A percentile compares a stretch with the other conserved stretches of the same genome.
Conservation (phyloP, 2,329 filamentous ascomycete species). For the Penicillium sp. region DNA sequence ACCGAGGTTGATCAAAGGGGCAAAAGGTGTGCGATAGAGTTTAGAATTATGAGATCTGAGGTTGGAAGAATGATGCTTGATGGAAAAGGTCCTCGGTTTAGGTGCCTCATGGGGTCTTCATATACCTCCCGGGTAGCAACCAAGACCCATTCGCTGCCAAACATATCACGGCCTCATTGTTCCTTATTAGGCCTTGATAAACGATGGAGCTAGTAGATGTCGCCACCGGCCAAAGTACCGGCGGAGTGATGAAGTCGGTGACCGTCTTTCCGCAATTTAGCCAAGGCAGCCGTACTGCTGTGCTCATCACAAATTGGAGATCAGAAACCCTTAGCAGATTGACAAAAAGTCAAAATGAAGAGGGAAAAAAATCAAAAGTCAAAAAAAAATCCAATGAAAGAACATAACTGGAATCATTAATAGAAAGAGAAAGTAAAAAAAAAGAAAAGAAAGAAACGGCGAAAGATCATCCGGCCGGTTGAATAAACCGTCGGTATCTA, state of each 20-base stretch:
- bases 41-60: neutral
- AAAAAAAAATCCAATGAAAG: neutral
- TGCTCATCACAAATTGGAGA: constrained; percentile 16
- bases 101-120: constrained; percentile 25
- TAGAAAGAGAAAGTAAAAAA: constrained; percentile 8
- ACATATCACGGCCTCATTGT: constrained; percentile 18
- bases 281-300: constrained; percentile 22
- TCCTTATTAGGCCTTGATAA: constrained; percentile 15
- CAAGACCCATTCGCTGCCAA: constrained; percentile 16
- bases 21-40: neutral
- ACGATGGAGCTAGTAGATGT: constrained; percentile 19
- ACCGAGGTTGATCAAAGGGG: neutral
- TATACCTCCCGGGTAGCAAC: constrained; percentile 25
- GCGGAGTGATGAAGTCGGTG: constrained; percentile 19
- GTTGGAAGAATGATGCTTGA: neutral
- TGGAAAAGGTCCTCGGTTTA: constrained; percentile 9
- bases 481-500: constrained; percentile 17
- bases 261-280: constrained; percentile 25
- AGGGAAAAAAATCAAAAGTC: neutral
- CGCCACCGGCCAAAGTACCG: constrained; percentile 33
- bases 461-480: constrained; percentile 24
- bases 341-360: neutral
- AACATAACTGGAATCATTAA: neutral
- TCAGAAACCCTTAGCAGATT: constrained; percentile 2
- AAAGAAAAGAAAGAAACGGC: constrained; percentile 7